Base-by-base conservation (phyloP, 331 rosid genomes). In the Erythrophleum ivorense region DNA sequence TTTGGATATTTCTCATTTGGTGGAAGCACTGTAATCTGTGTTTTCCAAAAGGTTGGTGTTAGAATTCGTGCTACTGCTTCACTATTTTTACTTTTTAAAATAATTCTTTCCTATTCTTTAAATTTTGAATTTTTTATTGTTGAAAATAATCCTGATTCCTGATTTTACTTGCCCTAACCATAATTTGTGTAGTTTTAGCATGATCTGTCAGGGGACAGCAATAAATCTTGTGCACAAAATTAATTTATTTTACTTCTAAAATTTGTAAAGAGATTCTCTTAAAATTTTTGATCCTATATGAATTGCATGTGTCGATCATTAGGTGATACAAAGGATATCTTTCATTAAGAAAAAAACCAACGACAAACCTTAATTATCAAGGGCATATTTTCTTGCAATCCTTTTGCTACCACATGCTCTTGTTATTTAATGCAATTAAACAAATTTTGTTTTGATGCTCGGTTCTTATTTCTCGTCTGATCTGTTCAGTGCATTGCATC, bases 1-100 rank as follows among this genome's bases (percentile, higher is more conserved):
- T 92, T 95, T 69, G 99, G 99, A 83, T 93, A 93, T 84, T 95
- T 95, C 91, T 93, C 98, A 58, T 95, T 95, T 70, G 97, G 99
- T 57, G 99, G 99, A 86, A 95, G 99, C 90, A 95, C 98, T 15
- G 98, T 93, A 34, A 93, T 95, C 66, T 95, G 98, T 71, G 91
- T 92, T 76, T 93, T 95, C 6, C 92, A 90, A 86, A 91, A 91
- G 98, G 98, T 92, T 76, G 62, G 94, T 86, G 46, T 62, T 18
- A 49, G 36, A 8, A 38, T 49, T 24, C 50, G 34, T 82, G 55
- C 46, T 78, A 52, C 72, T 59, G 14, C 14, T 53, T 40, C 8
- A 57, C 24, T 82, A 6, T 31, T 63, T 9, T 40, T 48, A 40
- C 5, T 41, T 45, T 64, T 60, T 58, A 13, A 0, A 21, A 58